Evolutionary conservation across 257 asterid species (phyloP), one percentile per base, ranked within the genome.

Genomic region (Craterostigma plantagineum): DNA sequence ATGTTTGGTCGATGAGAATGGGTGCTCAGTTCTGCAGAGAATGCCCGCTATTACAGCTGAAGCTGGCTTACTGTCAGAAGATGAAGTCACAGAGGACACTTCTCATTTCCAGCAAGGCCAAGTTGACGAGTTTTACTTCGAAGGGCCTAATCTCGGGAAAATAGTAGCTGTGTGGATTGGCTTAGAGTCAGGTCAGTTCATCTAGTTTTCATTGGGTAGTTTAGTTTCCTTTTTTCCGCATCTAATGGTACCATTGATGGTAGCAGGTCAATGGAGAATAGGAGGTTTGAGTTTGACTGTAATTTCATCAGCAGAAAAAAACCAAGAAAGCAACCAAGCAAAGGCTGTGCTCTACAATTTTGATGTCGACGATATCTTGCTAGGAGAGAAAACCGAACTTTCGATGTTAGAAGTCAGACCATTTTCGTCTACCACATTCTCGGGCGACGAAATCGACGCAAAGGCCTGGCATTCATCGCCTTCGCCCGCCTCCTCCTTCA

Each of bases 211-310:
- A n/a, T n/a, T n/a, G n/a, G n/a, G n/a, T n/a, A n/a, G n/a, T n/a
- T 44, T 30, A 43, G 46, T 3, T 18, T 14, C 35, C 16, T n/a
- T 10, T 38, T 43, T 42, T 51, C 2, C 6, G 30, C 6, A 2
- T 23, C 30, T 23, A 2, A 6, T 23, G 16, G 13, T 3, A 46
- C 36, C 17, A 33, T 14, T 23, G 30, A 53, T 11, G 37, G 59
- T 52, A 48, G 34, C 67, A 84, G 96, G 92, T 64, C 87, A 69
- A 61, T 85, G 96, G 96, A 70, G 92, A 61, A 55, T 75, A 11
- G 69, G 81, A 39, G 75, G 73, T 51, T 8, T 81, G 42, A 65
- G 53, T 51, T 39, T 86, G 66, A 65, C 65, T 3, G 62, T 63
- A 4, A 52, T 70, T 9, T 58, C 40, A 1, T 44, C 54, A 38